phyloP scores from a whole-genome alignment of 2,329 filamentous ascomycete genomes.

The Penicillium janthinellum region DNA sequence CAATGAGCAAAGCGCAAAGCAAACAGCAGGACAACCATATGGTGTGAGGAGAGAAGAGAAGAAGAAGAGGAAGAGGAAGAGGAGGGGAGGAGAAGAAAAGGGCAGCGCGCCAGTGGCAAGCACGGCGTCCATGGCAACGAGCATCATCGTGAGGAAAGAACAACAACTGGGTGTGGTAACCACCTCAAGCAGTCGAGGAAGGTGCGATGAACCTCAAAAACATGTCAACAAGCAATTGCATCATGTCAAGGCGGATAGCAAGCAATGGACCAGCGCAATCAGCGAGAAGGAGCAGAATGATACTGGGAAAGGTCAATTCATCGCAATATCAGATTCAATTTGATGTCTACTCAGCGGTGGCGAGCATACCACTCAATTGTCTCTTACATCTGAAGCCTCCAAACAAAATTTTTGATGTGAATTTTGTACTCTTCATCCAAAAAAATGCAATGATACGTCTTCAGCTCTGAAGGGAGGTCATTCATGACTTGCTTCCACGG shows the following conservation, averaged over 20 bases:
- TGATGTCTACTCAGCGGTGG: not conserved
- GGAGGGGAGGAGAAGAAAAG: not conserved
- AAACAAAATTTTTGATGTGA: not conserved
- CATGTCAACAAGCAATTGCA: not conserved
- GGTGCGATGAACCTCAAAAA: not conserved
- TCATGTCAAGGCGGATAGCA: not conserved
- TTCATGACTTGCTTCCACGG: too few species aligned
- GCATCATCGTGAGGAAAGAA: not conserved
- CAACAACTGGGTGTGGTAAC: not conserved
- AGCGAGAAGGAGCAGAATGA: not conserved
- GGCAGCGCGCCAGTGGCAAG: not conserved
- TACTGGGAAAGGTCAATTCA: not conserved
- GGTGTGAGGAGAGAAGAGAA: not conserved
- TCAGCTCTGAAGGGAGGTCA: too few species aligned
- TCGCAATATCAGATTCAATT: not conserved
- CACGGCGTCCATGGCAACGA: not conserved
- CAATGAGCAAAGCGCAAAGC: not conserved
- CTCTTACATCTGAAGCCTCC: not conserved
- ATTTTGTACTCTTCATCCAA: too few species aligned
- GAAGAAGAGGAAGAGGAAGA: not conserved
- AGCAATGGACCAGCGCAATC: not conserved
- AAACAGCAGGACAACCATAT: not conserved
- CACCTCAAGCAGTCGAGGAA: not conserved
- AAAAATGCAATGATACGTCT: too few species aligned
- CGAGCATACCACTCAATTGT: not conserved